phyloP scores from a whole-genome alignment of 2,329 filamentous ascomycete genomes.

The Aspergillus phoenicis region DNA sequence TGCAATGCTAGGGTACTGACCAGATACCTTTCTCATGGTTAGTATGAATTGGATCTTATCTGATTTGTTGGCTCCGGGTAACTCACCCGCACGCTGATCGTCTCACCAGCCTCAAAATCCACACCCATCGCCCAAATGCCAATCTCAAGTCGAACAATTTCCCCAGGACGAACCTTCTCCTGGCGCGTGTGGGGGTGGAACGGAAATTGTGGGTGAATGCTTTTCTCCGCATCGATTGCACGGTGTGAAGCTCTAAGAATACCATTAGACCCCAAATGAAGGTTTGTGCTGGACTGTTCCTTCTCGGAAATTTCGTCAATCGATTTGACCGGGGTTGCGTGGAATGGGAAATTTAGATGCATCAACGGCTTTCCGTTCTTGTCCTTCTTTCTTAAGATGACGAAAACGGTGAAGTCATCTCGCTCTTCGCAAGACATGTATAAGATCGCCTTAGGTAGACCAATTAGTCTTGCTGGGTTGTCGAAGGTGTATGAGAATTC shows the following conservation, averaged over 20 bases:
- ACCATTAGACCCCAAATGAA: conserved; percentile 48
- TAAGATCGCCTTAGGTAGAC: conserved; percentile 51
- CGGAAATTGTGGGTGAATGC: conserved; percentile 37
- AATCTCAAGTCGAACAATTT: conserved; percentile 51
- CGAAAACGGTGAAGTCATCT: conserved; percentile 51
- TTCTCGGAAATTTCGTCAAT: conserved; percentile 34
- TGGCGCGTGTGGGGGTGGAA: conserved; percentile 46
- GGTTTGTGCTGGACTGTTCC: conserved; percentile 44
- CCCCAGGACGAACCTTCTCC: conserved; percentile 45
- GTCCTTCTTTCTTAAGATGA: conserved; percentile 50
- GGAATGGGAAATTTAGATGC: conserved; percentile 49
- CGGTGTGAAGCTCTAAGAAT: conserved; percentile 51
- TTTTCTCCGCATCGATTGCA: conserved; percentile 36
- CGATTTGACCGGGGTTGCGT: conserved; percentile 34
- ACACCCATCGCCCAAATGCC: conserved; percentile 53
- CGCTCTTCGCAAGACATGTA: conserved; percentile 48
- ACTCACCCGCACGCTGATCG: conserved; percentile 25
- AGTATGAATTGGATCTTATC: too few species aligned
- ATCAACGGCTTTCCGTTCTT: conserved; percentile 46
- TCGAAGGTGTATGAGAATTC: conserved; percentile 46
- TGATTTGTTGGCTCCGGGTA: too few species aligned
- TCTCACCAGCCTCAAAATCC: conserved; percentile 49
- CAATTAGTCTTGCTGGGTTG: conserved; percentile 46
- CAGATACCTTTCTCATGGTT: too few species aligned
- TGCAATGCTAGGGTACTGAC: too few species aligned